Conservation (phyloP, 495 filamentous ascomycete species). For the Aspergillus biplanus region DNA sequence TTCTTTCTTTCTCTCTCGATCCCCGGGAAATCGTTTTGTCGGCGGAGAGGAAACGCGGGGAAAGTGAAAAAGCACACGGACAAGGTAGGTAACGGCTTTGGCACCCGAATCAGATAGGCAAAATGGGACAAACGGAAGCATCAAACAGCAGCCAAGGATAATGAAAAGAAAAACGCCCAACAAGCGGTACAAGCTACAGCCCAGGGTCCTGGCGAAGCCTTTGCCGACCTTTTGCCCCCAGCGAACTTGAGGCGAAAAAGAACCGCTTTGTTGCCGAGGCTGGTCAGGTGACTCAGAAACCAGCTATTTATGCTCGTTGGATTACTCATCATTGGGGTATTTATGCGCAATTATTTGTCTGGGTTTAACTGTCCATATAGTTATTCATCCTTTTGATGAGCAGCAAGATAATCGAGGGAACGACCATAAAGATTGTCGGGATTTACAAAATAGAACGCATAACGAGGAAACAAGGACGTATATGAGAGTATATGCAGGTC, state of each 20-base stretch:
- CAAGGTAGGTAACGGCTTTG: background rate
- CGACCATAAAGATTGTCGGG: background rate
- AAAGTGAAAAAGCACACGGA: background rate
- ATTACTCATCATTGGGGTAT: constrained; percentile 10
- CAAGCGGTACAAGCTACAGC: background rate
- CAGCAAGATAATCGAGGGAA: too few species aligned
- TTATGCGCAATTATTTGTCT: background rate
- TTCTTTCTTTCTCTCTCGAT: constrained; percentile 5
- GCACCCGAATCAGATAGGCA: background rate
- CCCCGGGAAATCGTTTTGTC: constrained; percentile 9
- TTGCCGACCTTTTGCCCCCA: too few species aligned
- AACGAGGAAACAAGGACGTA: background rate
- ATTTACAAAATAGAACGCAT: background rate
- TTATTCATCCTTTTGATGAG: too few species aligned
- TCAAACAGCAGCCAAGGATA: background rate
- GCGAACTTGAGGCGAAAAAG: constrained; percentile 25
- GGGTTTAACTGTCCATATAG: constrained; percentile 6
- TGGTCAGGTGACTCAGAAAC: constrained; percentile 34
- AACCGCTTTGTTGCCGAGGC: constrained; percentile 23
- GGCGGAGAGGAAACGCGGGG: constrained; percentile 16
- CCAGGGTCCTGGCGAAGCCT: too few species aligned
- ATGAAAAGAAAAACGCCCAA: constrained; percentile 2
- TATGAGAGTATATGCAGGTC: constrained; percentile 28
- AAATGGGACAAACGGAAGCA: background rate
- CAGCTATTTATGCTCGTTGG: constrained; percentile 2